phyloP scores from a whole-genome alignment of 768 basidiomycete species.

The Phylloporus arenicola region DNA sequence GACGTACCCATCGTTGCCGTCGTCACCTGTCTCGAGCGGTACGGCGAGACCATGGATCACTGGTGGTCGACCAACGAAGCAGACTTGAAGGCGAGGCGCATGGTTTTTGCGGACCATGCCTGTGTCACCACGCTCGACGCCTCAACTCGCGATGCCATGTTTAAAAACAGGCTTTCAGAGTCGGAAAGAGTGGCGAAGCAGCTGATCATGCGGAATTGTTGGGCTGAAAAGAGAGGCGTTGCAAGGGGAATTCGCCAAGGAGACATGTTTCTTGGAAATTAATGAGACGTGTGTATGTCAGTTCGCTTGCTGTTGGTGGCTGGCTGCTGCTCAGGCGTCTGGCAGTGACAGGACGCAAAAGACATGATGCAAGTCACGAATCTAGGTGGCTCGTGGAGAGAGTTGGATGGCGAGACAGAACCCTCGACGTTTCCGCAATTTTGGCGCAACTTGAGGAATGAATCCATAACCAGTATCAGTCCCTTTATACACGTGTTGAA shows the following conservation, averaged over 20 bases:
- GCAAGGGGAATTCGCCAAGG: slow-evolving; percentile 21
- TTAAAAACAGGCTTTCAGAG: slow-evolving; percentile 22
- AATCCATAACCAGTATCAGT: slow-evolving; percentile 4
- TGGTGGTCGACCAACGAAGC: slow-evolving; percentile 39
- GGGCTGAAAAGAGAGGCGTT: slow-evolving; percentile 21
- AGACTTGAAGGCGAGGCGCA: slow-evolving; percentile 29
- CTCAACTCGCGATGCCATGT: slow-evolving; percentile 11
- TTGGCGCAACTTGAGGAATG: slow-evolving; percentile 9
- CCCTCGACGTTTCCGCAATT: slow-evolving; percentile 5
- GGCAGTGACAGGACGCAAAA: neutral
- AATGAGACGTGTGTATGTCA: slow-evolving; percentile 19
- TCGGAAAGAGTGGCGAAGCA: slow-evolving; percentile 20
- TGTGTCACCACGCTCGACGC: slow-evolving; percentile 35
- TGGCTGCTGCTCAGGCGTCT: slow-evolving; percentile 3
- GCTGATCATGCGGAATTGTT: slow-evolving; percentile 25
- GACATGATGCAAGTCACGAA: slow-evolving; percentile 1
- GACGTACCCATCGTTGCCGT: slow-evolving; percentile 30
- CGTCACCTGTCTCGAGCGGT: slow-evolving; percentile 29
- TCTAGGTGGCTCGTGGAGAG: slow-evolving; percentile 1
- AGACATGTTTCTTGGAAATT: slow-evolving; percentile 25
- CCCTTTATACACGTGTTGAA: slow-evolving; percentile 17
- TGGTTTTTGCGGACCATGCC: slow-evolving; percentile 35
- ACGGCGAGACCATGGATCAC: slow-evolving; percentile 27
- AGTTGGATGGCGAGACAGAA: slow-evolving; percentile 17
- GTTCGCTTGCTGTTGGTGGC: slow-evolving; percentile 8